A percentile compares a stretch with the other conserved stretches of the same genome.
These are phyloP conservation scores for Chrysosporium queenslandicum DNA, from an alignment of 2,329 filamentous ascomycete species.

Conservation along the genomic window DNA sequence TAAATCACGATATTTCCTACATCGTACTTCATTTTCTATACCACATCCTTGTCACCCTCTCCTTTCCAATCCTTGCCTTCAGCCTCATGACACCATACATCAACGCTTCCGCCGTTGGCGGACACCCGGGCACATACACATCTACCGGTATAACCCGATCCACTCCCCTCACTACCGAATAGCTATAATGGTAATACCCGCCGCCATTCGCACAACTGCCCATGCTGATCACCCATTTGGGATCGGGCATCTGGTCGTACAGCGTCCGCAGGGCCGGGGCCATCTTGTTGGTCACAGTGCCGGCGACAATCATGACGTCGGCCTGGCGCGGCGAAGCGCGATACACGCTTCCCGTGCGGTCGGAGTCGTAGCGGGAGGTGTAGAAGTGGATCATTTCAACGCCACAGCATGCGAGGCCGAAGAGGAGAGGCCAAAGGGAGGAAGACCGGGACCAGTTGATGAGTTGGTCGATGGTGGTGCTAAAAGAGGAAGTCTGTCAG, in stretches of 20 bases:
- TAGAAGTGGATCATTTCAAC: conserved; percentile 91
- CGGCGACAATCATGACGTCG: conserved; percentile 88
- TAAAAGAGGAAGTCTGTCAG: too few species aligned
- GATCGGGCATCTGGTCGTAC: conserved; percentile 93
- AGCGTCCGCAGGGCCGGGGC: conserved; percentile 79
- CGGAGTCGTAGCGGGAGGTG: conserved; percentile 79
- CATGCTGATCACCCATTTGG: conserved; percentile 79
- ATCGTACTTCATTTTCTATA: conserved; percentile 37
- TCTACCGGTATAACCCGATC: conserved; percentile 71
- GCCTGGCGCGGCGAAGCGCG: conserved; percentile 77
- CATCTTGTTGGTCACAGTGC: conserved; percentile 94
- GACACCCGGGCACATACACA: conserved; percentile 68
- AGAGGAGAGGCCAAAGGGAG: conserved; percentile 72
- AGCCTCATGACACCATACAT: conserved; percentile 60
- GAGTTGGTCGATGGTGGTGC: too few species aligned
- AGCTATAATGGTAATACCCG: conserved; percentile 81
- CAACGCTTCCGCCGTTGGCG: conserved; percentile 44
- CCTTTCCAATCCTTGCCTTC: conserved; percentile 61
- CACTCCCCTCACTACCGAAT: conserved; percentile 64
- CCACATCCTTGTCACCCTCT: conserved; percentile 44
- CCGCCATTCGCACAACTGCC: conserved; percentile 76
- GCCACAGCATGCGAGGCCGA: conserved; percentile 79
- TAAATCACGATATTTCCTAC: background rate
- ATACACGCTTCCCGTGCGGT: conserved; percentile 83
- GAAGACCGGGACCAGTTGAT: too few species aligned